phyloP scores from a whole-genome alignment of 2,329 filamentous ascomycete species.

The Xylaria sp. region DNA sequence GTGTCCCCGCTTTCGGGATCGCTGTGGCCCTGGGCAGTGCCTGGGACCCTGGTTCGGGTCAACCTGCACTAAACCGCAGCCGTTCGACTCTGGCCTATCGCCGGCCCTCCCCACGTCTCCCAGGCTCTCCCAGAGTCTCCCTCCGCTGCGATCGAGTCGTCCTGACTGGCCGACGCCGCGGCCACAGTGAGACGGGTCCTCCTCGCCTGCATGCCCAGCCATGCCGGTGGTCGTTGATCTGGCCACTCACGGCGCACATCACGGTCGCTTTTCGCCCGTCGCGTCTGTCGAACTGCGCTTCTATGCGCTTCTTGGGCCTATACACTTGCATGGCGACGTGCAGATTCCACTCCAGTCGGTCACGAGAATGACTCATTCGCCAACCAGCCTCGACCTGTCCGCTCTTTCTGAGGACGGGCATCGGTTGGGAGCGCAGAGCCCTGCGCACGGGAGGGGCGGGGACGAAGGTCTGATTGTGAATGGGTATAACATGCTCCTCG shows the following conservation, averaged over 20 bases:
- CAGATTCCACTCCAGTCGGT: constrained; percentile 44
- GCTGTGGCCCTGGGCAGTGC: not conserved
- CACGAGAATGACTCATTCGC: constrained; percentile 49
- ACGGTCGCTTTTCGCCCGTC: constrained; percentile 46
- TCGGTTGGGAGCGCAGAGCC: constrained; percentile 36
- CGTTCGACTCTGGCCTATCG: not conserved
- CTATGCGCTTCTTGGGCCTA: constrained; percentile 39
- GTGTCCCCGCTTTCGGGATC: constrained; percentile 25
- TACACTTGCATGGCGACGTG: constrained; percentile 45
- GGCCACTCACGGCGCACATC: constrained; percentile 50
- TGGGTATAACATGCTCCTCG: constrained; percentile 49
- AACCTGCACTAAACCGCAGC: constrained; percentile 1
- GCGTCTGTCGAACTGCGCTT: constrained; percentile 47
- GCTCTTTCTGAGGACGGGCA: constrained; percentile 47
- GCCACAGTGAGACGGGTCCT: constrained; percentile 48
- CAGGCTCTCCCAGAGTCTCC: constrained; percentile 6
- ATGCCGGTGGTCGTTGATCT: constrained; percentile 42
- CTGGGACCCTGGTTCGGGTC: constrained; percentile 10
- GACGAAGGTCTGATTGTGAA: constrained; percentile 36
- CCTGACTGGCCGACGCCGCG: constrained; percentile 46
- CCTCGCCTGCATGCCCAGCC: constrained; percentile 42
- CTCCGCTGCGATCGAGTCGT: constrained; percentile 43
- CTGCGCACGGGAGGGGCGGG: constrained; percentile 40
- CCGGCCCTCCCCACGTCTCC: constrained; percentile 31
- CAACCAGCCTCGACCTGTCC: constrained; percentile 47